Evolutionary conservation across 2,329 filamentous ascomycete genomes (phyloP), one percentile per base, ranked within the genome.

Genomic region (Pseudocercospora macadamiae): DNA sequence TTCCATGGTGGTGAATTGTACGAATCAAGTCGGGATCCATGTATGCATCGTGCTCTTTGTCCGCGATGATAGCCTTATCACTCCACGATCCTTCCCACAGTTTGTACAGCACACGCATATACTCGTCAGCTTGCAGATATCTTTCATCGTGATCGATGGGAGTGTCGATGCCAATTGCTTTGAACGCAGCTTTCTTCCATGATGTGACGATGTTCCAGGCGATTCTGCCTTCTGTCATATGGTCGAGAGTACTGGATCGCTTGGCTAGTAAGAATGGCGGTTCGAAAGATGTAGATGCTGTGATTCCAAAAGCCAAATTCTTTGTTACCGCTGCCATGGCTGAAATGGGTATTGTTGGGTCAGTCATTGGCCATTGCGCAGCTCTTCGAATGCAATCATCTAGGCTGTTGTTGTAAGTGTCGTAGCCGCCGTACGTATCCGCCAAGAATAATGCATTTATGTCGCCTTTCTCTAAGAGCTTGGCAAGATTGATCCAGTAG

Each of bases 171-270:
- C 84, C 85, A 55, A 87, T 86, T 0, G 83, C 84, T 66, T 86
- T 86, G 70, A 86, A 85, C 0, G 85, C 84, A 0, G 82, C 79
- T 66, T 87, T 86, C 68, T 84, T 85, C 79, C 82, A 86, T 1
- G 77, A 81, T 0, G 85, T 88, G 0, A 89, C 86, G 18, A 89
- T 86, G 61, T 89, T 89, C 86, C 86, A 87, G 0, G 83, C 85
- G 30, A 88, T 79, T 0, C 86, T 76, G 0, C 85, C 86, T 2
- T 79, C 75, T 0, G 86, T 88, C 42, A 88, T 74, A 68, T 88
- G 85, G 58, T 88, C 85, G 0, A 88, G 70, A 0, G 83, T 86
- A 0, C 83, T 86, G 55, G 88, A 86, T 0, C 84, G 76, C 68
- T 86, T 86, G 0, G 85, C 86, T 0, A 88, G 73, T 1, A 86